A percentile compares a stretch with the other conserved stretches of the same genome.
Evolutionary conservation across 2,329 filamentous ascomycete species (phyloP).

Genomic region (Fusarium cicatricum): DNA sequence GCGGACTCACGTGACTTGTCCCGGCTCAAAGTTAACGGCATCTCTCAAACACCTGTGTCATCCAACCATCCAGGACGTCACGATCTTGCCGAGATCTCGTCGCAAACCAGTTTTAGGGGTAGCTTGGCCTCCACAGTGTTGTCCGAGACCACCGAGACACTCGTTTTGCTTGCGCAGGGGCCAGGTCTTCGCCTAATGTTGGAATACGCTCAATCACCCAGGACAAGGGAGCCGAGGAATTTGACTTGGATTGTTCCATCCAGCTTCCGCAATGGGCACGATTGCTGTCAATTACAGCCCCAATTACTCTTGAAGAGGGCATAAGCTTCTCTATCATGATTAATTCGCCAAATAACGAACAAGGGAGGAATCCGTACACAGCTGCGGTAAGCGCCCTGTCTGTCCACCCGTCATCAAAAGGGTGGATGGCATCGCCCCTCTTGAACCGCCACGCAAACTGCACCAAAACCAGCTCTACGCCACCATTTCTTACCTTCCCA

Average conservation of each 20-base stretch:
- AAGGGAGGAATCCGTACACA: conserved; percentile 5
- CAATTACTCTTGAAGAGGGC: not conserved
- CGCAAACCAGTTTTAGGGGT: conserved; percentile 11
- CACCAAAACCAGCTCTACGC: conserved; percentile 41
- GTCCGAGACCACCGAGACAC: conserved; percentile 25
- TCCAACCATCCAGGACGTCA: conserved; percentile 4
- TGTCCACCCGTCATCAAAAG: conserved; percentile 28
- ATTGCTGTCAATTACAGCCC: not conserved
- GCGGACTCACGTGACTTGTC: conserved; percentile 35
- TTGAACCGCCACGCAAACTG: conserved; percentile 42
- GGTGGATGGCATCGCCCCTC: conserved; percentile 40
- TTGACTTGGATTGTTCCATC: conserved; percentile 21
- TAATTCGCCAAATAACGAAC: not conserved
- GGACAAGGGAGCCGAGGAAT: conserved; percentile 17
- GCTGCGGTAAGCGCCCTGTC: conserved; percentile 3
- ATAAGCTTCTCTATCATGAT: not conserved
- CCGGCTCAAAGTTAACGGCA: conserved; percentile 15
- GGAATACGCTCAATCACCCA: conserved; percentile 14
- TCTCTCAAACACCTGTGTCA: not conserved
- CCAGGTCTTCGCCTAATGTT: not conserved
- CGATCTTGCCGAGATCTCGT: conserved; percentile 20
- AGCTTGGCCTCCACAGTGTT: not conserved
- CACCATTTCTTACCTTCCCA: conserved; percentile 35
- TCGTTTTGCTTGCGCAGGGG: conserved; percentile 4
- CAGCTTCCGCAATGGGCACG: not conserved